These are phyloP conservation scores for Erythrophleum fordii DNA, from an alignment of 306 rosid genomes.

Conservation along the genomic window DNA sequence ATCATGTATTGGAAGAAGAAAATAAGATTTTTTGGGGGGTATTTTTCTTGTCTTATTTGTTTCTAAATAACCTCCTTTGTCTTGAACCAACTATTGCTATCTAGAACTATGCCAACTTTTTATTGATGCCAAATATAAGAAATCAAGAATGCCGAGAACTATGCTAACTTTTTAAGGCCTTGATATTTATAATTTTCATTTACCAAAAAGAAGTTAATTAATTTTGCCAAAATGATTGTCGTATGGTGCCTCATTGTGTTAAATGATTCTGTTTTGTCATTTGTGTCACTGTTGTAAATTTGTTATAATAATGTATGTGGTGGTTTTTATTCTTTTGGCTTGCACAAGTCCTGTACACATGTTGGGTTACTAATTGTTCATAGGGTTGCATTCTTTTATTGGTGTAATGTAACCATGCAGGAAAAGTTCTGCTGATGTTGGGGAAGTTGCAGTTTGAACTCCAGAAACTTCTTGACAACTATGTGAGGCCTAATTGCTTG, in stretches of 20 bases:
- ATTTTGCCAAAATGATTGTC: neutral
- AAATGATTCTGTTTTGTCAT: neutral
- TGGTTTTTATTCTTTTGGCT: neutral
- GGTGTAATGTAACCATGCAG: slow-evolving; percentile 40
- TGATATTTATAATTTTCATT: neutral
- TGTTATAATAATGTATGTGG: neutral
- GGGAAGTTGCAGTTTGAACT: slow-evolving; percentile 71
- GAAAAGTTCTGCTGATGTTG: slow-evolving; percentile 65
- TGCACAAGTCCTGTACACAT: neutral
- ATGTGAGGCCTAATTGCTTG: slow-evolving; percentile 47
- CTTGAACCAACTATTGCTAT: neutral
- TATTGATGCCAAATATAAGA: neutral
- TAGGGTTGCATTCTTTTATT: neutral
- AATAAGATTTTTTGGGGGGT: too few relatives aligned
- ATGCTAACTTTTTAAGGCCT: neutral
- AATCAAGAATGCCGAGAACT: neutral
- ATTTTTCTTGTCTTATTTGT: too few relatives aligned
- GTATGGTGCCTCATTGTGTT: neutral
- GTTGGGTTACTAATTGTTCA: neutral
- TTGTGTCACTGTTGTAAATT: neutral
- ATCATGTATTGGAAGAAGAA: neutral
- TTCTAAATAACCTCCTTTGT: neutral
- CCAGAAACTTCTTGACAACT: slow-evolving; percentile 65
- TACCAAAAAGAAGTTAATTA: neutral
- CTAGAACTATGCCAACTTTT: neutral